Conservation (phyloP, 2,329 filamentous ascomycete genomes). For the Stemphylium lycopersici region DNA sequence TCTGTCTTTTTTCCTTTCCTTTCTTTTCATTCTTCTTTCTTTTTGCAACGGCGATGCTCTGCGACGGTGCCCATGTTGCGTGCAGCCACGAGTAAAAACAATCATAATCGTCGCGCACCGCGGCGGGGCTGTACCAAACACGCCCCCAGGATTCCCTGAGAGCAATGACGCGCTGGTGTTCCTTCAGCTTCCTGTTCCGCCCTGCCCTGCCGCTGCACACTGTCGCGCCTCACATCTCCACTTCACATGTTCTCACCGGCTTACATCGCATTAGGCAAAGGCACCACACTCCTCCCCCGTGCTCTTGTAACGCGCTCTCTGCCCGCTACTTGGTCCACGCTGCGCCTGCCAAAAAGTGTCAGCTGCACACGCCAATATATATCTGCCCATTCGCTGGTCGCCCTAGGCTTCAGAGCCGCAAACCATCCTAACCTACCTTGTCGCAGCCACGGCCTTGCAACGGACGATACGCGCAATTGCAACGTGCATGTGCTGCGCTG, state of each 20-base stretch:
- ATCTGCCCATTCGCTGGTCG: conserved; percentile 24
- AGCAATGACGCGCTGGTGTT: conserved; percentile 1
- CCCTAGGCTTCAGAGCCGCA: conserved; percentile 31
- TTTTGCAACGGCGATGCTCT: background rate
- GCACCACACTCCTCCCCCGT: conserved; percentile 31
- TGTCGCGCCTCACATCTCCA: conserved; percentile 11
- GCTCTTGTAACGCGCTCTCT: conserved; percentile 31
- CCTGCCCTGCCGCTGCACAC: conserved; percentile 7
- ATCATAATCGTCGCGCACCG: no score
- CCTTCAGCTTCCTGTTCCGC: background rate
- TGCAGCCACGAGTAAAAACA: no score
- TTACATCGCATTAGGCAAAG: conserved; percentile 24
- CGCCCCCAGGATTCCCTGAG: background rate
- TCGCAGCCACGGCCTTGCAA: conserved; percentile 35
- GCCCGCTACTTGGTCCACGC: conserved; percentile 24
- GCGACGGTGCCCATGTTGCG: no score
- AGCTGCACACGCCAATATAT: conserved; percentile 41
- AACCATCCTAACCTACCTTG: conserved; percentile 16
- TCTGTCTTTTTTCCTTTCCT: no score
- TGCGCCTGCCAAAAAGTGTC: conserved; percentile 25
- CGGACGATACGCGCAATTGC: conserved; percentile 31
- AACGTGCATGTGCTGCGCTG: conserved; percentile 39
- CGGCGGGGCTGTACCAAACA: no score
- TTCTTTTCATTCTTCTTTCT: no score
- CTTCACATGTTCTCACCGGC: conserved; percentile 33